Evolutionary conservation across 1,139 yeast genomes (phyloP), one percentile per base, ranked within the genome.

Genomic region (Debaryomycetaceae sp.): DNA sequence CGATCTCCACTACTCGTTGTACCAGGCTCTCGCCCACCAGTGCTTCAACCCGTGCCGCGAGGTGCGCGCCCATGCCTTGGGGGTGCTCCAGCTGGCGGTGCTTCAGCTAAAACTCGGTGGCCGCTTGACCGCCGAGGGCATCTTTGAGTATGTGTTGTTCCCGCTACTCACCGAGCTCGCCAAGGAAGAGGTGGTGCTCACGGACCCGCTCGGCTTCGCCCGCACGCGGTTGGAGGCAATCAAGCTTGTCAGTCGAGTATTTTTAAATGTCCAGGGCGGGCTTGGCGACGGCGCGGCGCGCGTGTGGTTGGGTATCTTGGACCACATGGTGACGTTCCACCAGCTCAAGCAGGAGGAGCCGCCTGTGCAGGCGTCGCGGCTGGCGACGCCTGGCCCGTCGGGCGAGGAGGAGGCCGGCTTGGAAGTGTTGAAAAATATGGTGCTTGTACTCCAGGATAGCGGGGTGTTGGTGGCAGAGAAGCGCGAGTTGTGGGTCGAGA

Each of bases 31-130:
- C 36, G 86, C 93, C 0, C 89, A 83, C 45, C 96, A 88, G 54
- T 84, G 96, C 50, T 73, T 83, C 51, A 88, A 86, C 46, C 95
- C 95, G 7, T 84, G 95, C 50, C 68, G 85, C 22, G 88, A 83
- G 48, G 65, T 88, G 9, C 65, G 96, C 28, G 57, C 71, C 0
- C 74, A 65, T 51, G 91, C 95, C 0, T 52, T 82, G 36, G 59
- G 68, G 35, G 49, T 71, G 12, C 59, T 88, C 45, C 77, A 76
- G 44, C 49, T 59, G 35, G 49, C 72, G 21, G 42, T 71, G 39
- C 44, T 78, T 46, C 40, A 68, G 0, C 45, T 64, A 18, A 8
- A 39, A 45, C 39, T 42, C 32, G 57, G 37, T 33, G 63, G 51
- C 13, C 48, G 42, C 27, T 56, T 71, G 15, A 65, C 70, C 2